Conservation (phyloP, 148 eudicot genomes). For the Hydrangea macrophylla region DNA sequence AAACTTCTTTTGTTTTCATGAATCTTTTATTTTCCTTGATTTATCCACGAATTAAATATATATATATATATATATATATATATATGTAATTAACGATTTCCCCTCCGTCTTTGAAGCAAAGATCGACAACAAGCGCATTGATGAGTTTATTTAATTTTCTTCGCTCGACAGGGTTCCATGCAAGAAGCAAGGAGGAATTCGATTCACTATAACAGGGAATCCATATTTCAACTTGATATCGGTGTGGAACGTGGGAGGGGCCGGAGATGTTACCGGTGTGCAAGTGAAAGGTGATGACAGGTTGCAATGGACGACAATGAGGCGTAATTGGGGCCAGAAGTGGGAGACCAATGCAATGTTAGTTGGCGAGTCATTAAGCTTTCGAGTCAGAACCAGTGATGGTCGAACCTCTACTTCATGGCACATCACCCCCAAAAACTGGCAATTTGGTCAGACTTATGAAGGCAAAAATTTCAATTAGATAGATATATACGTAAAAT, state of each 20-base stretch:
- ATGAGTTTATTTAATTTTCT: no score
- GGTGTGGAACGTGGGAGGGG: slow-evolving; percentile 73
- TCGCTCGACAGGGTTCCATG: slow-evolving; percentile 81
- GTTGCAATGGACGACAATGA: slow-evolving; percentile 44
- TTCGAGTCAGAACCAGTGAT: slow-evolving; percentile 52
- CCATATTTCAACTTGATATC: slow-evolving; percentile 46
- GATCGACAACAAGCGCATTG: no score
- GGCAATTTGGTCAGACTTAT: slow-evolving; percentile 70
- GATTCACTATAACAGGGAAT: slow-evolving; percentile 59
- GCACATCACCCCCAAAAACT: slow-evolving; percentile 36
- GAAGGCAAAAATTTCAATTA: slow-evolving; percentile 50
- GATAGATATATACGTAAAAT: background rate
- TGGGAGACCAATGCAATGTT: slow-evolving; percentile 48
- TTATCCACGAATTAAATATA: no score
- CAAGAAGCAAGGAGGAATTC: slow-evolving; percentile 60
- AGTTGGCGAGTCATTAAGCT: slow-evolving; percentile 46
- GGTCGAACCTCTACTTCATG: slow-evolving; percentile 43
- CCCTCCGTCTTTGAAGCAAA: no score
- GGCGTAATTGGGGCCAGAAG: slow-evolving; percentile 63
- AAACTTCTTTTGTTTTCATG: no score
- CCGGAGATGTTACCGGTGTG: slow-evolving; percentile 56
- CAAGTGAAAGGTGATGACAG: slow-evolving; percentile 44
- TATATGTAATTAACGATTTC: no score
- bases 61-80: no score
- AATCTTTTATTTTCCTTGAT: no score